These are phyloP conservation scores for Cornus florida DNA, from an alignment of 148 eudicot species.

Conservation along the genomic window DNA sequence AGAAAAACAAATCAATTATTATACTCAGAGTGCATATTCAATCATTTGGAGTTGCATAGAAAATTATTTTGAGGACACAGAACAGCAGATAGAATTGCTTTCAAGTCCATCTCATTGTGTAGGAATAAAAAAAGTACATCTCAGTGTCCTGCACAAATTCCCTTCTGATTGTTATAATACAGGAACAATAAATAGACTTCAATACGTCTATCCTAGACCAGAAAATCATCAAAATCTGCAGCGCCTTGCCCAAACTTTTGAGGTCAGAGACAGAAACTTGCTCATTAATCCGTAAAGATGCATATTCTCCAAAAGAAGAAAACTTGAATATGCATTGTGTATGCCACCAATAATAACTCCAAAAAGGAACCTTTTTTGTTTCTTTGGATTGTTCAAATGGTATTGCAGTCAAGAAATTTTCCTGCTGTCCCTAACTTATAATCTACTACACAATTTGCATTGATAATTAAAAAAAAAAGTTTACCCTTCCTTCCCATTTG, in stretches of 20 bases:
- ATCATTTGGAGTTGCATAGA: not conserved
- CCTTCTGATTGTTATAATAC: no score
- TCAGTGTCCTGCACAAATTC: not conserved
- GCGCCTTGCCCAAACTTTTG: not conserved
- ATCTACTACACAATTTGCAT: not conserved
- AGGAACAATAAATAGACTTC: no score
- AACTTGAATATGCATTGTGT: not conserved
- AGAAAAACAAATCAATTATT: not conserved
- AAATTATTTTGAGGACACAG: not conserved
- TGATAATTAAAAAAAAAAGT: not conserved
- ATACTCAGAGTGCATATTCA: no score
- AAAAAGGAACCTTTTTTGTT: not conserved
- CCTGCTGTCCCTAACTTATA: not conserved
- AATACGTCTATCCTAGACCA: not conserved
- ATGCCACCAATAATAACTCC: not conserved
- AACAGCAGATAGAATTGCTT: not conserved
- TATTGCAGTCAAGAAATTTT: not conserved
- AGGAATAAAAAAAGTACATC: not conserved
- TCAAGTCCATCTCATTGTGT: not conserved
- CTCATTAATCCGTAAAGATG: not conserved
- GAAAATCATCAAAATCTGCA: not conserved
- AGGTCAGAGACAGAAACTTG: not conserved
- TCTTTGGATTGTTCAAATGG: not conserved
- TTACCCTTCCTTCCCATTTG: not conserved
- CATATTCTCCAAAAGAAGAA: not conserved